Evolutionary conservation across 352 stramenopile genomes (phyloP).

Genomic region (Phytopythium oedochilum): DNA sequence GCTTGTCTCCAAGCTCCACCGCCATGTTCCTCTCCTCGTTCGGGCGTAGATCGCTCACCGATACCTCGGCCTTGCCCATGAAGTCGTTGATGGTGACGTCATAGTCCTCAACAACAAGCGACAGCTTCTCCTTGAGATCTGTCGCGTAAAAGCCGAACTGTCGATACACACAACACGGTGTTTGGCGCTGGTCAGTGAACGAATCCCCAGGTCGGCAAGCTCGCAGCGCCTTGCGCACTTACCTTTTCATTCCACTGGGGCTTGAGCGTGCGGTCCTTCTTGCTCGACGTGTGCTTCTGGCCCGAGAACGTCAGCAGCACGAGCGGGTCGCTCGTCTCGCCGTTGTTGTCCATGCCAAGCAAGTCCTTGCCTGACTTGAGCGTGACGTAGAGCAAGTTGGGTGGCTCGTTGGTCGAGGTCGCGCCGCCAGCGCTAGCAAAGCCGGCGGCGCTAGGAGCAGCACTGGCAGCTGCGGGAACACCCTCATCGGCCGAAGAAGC

Average conservation of each 20-base stretch:
- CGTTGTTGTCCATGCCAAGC: constrained; percentile 82
- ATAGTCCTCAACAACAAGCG: constrained; percentile 63
- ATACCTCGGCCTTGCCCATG: constrained; percentile 63
- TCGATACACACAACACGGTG: background rate
- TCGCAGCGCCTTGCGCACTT: background rate
- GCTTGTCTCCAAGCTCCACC: constrained; percentile 57
- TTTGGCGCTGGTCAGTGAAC: background rate
- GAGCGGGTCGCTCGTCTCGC: constrained; percentile 83
- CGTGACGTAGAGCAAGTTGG: constrained; percentile 70
- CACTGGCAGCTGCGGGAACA: constrained; percentile 6
- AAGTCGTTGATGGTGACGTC: constrained; percentile 81
- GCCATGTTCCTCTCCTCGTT: constrained; percentile 53
- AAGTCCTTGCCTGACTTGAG: constrained; percentile 73
- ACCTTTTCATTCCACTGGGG: constrained; percentile 78
- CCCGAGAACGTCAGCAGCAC: constrained; percentile 72
- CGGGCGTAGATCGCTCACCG: constrained; percentile 42
- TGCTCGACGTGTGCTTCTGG: constrained; percentile 77
- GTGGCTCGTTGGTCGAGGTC: constrained; percentile 21
- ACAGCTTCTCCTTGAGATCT: constrained; percentile 46
- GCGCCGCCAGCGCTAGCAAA: constrained; percentile 10
- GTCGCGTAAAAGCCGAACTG: constrained; percentile 63
- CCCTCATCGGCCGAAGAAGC: constrained; percentile 2
- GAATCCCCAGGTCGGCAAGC: background rate
- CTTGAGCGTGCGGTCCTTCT: constrained; percentile 66
- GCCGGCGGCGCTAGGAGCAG: background rate